These are phyloP conservation scores for Umbellularia californica DNA, from an alignment of 164 flowering plant species.

Conservation along the genomic window DNA sequence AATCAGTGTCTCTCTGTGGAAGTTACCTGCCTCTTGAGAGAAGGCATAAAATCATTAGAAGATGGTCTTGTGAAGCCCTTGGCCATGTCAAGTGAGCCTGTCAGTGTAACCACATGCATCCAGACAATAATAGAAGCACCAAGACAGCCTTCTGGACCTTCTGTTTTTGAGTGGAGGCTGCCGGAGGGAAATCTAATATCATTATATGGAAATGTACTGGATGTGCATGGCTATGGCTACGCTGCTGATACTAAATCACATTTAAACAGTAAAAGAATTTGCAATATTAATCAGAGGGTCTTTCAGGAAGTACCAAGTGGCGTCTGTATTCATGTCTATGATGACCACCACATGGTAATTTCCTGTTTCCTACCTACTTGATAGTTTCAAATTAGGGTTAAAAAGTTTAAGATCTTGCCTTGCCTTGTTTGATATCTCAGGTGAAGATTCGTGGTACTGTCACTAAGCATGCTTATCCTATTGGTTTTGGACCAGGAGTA, in stretches of 20 bases:
- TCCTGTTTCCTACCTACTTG: conserved; percentile 1
- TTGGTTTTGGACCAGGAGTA: conserved; percentile 74
- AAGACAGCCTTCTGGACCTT: conserved; percentile 16
- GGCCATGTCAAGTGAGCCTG: conserved; percentile 13
- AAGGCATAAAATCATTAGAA: conserved; percentile 17
- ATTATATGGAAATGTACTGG: conserved; percentile 56
- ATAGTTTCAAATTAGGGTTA: neutral
- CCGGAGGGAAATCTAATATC: conserved; percentile 63
- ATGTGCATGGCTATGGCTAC: conserved; percentile 31
- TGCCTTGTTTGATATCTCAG: conserved; percentile 28
- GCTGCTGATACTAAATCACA: conserved; percentile 9
- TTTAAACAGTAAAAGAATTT: conserved; percentile 14
- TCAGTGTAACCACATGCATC: conserved; percentile 15
- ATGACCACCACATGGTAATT: conserved; percentile 46
- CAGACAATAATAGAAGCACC: conserved; percentile 13
- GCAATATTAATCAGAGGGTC: conserved; percentile 22
- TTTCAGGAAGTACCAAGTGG: conserved; percentile 16
- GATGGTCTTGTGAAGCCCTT: conserved; percentile 16
- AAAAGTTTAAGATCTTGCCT: conserved; percentile 6
- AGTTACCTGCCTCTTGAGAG: conserved; percentile 21
- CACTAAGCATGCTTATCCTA: conserved; percentile 37
- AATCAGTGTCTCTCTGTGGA: conserved; percentile 38
- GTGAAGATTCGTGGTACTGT: conserved; percentile 49
- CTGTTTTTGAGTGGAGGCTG: conserved; percentile 23
- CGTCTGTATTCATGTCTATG: conserved; percentile 52